Conservation (phyloP, 106 monocot genomes). For the Triglochin maritima region DNA sequence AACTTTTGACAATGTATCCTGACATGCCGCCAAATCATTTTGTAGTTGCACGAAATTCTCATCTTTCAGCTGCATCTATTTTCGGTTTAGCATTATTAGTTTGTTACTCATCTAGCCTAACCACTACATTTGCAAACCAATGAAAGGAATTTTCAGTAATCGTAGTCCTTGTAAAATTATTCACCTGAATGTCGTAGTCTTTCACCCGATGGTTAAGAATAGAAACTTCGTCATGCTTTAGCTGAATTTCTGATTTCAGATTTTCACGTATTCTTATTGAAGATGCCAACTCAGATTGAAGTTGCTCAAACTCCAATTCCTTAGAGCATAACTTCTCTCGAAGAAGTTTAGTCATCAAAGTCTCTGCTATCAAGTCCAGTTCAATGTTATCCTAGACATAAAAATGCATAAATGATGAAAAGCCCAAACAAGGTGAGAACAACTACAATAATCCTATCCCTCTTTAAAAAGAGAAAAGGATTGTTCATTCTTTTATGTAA, state of each 20-base stretch:
- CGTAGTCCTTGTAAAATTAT: not conserved
- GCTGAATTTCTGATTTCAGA: constrained; percentile 42
- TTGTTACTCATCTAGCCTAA: not conserved
- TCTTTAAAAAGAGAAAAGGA: too few relatives aligned
- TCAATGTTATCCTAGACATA: constrained; percentile 46
- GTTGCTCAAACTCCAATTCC: constrained; percentile 52
- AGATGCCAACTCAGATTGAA: constrained; percentile 55
- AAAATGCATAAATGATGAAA: not conserved
- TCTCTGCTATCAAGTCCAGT: constrained; percentile 61
- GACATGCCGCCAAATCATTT: constrained; percentile 37
- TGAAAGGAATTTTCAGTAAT: not conserved
- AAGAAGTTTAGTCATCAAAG: constrained; percentile 43
- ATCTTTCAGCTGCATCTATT: constrained; percentile 59
- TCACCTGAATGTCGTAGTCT: constrained; percentile 64
- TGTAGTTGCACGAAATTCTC: constrained; percentile 49
- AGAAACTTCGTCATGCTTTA: constrained; percentile 54
- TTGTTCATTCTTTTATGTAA: too few relatives aligned
- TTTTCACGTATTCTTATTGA: constrained; percentile 37
- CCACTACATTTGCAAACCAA: not conserved
- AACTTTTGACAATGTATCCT: constrained; percentile 33
- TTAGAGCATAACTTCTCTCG: constrained; percentile 49
- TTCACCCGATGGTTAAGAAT: constrained; percentile 48
- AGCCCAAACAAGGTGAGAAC: too few relatives aligned
- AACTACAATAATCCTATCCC: too few relatives aligned
- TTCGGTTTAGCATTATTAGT: not conserved